Percentiles rank a stretch among this genome's conserved stretches.
Evolutionary conservation across 2,329 filamentous ascomycete genomes (phyloP).

Genomic region (Ophiostoma quercus): DNA sequence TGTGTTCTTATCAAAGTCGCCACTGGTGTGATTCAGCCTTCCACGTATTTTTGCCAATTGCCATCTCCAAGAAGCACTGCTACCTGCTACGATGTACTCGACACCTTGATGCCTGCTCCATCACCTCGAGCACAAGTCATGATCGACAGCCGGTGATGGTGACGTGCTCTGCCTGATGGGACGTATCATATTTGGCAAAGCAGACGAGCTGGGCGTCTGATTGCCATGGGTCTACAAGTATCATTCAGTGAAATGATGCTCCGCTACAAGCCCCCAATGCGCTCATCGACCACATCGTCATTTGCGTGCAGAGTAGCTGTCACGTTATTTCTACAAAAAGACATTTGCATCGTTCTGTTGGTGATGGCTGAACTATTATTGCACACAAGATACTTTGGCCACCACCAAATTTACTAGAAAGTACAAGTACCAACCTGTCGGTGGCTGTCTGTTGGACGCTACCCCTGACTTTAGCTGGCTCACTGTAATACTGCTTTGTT

Average conservation of each 20-base stretch:
- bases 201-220: not conserved
- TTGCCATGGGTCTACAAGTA: not conserved
- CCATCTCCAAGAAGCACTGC: not conserved
- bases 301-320: no score
- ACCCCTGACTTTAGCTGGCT: not conserved
- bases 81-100: not conserved
- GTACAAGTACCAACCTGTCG: not conserved
- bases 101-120: not conserved
- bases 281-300: not conserved
- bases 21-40: not conserved
- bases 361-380: no score
- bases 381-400: not conserved
- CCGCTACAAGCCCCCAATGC: not conserved
- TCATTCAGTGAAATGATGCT: not conserved
- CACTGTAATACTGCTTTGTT: not conserved
- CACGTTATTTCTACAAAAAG: no score
- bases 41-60: not conserved
- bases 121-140: not conserved
- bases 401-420: not conserved
- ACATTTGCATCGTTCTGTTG: no score
- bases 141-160: constrained; percentile 7
- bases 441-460: not conserved
- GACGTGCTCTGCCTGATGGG: not conserved
- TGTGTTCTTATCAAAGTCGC: not conserved
- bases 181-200: not conserved